Evolutionary conservation across 306 rosid genomes (phyloP), one percentile per base, ranked within the genome.

Genomic region (Prunus dulcis): DNA sequence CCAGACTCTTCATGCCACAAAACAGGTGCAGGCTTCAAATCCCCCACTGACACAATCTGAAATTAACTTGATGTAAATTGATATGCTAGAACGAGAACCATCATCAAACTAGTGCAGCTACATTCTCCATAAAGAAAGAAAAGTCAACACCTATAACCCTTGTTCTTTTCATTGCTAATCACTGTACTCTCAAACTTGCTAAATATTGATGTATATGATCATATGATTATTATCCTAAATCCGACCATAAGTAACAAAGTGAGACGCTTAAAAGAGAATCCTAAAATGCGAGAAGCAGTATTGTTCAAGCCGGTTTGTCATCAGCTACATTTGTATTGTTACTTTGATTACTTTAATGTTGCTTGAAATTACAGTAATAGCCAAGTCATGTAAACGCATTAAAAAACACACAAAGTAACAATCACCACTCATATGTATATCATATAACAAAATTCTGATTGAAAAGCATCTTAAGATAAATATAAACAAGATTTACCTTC

Each of bases 1-100:
- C 95, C 97, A 5, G 81, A 73, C 73, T 92, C 97, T 87, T 96
- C 98, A 81, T 96, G 99, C 99, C 99, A 91, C 55, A 89, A 76
- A 77, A 64, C 91, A 63, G 96, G 98, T 20, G 80, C 91, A 73
- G 97, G 93, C 82, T 89, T 83, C 68, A 96, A 2, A 85, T 96
- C 94, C 58, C 89, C 93, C 65, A 79, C 1, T 25, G 82, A 78
- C 72, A 96, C 97, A 57, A 7, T 81, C 99, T 96, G 89, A 71
- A 25, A 30, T 72, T 3, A 67, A 22, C 13, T 52, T 32, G 57
- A 34, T 7, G 77, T 68, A 38, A 82, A 69, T 22, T 23, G 19
- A 62, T 71, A 27, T 58, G 63, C 20, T 30, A 52, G 19, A 55
- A 70, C 4, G 25, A 63, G 25, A 38, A 38, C 43, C 43, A 74